Percentiles rank a stretch among this genome's conserved stretches.
Conservation (phyloP, 1,139 yeast species). For the Blastobotrys indianensis region DNA sequence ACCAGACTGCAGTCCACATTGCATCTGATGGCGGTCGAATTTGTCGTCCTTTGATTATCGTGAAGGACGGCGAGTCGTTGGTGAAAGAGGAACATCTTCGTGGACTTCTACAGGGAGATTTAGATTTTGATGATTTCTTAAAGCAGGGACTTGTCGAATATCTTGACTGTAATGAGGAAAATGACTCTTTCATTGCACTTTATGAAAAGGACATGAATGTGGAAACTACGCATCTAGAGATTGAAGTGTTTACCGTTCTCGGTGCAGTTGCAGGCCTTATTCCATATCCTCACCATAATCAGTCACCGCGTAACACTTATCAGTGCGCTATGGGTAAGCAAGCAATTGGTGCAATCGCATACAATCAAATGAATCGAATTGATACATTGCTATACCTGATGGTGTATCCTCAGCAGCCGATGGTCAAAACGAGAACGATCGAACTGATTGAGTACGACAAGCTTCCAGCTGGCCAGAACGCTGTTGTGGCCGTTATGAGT, state of each 20-base stretch:
- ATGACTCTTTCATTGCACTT: conserved; percentile 87
- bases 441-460: conserved; percentile 94
- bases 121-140: conserved; percentile 87
- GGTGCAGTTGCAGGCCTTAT: conserved; percentile 99
- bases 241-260: conserved; percentile 90
- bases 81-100: conserved; percentile 66
- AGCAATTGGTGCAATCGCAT: conserved; percentile 98
- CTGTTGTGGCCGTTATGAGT: conserved; percentile 98
- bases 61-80: conserved; percentile 60
- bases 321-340: conserved; percentile 99
- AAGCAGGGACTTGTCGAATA: conserved; percentile 86
- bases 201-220: conserved; percentile 61
- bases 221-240: conserved; percentile 81
- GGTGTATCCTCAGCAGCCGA: conserved; percentile 98
- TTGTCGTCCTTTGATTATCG: conserved; percentile 92
- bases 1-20: conserved; percentile 89
- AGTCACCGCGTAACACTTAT: conserved; percentile 98
- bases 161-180: conserved; percentile 95
- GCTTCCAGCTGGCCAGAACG: conserved; percentile 98
- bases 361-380: conserved; percentile 91
- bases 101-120: conserved; percentile 55
- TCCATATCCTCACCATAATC: conserved; percentile 99
- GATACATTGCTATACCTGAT: conserved; percentile 88
- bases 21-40: conserved; percentile 99
- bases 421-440: conserved; percentile 96